These are phyloP conservation scores for Pichia manshurica DNA, from an alignment of 805 yeast genomes.

Conservation along the genomic window DNA sequence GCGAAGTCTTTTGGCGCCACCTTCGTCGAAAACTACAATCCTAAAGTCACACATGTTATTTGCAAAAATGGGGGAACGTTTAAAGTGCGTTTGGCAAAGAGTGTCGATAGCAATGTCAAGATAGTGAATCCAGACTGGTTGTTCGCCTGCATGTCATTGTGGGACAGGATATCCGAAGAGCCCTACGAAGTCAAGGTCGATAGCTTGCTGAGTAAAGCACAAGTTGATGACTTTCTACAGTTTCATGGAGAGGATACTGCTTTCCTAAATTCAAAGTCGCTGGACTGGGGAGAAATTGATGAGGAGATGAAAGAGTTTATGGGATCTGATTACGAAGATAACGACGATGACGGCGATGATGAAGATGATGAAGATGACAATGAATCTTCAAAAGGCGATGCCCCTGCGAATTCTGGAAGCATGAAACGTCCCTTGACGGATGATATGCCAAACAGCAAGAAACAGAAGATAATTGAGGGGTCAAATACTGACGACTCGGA, in stretches of 20 bases:
- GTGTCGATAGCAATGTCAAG: slow-evolving; percentile 52
- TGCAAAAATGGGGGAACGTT: slow-evolving; percentile 76
- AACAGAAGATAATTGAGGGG: slow-evolving; percentile 12
- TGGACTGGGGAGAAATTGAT: slow-evolving; percentile 50
- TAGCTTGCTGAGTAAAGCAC: slow-evolving; percentile 39
- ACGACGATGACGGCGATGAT: slow-evolving; percentile 23
- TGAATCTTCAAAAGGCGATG: slow-evolving; percentile 3
- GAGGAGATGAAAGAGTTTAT: slow-evolving; percentile 51
- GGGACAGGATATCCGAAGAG: slow-evolving; percentile 65
- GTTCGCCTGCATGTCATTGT: slow-evolving; percentile 73
- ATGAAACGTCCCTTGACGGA: not conserved
- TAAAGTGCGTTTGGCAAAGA: slow-evolving; percentile 76
- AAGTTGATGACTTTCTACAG: slow-evolving; percentile 40
- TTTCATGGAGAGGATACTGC: slow-evolving; percentile 35
- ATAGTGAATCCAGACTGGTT: slow-evolving; percentile 93
- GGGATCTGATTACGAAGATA: slow-evolving; percentile 41
- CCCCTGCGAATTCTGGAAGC: not conserved
- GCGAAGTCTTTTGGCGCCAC: slow-evolving; percentile 86
- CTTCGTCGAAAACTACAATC: slow-evolving; percentile 64
- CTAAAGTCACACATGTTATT: slow-evolving; percentile 80
- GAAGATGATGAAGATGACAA: slow-evolving; percentile 13
- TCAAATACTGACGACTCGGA: slow-evolving; percentile 14
- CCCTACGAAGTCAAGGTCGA: slow-evolving; percentile 51
- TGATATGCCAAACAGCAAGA: slow-evolving; percentile 9
- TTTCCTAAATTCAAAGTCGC: slow-evolving; percentile 36